A percentile compares a stretch with the other conserved stretches of the same genome.
phyloP scores from a whole-genome alignment of 805 yeast genomes.

The Ogataea pini region DNA sequence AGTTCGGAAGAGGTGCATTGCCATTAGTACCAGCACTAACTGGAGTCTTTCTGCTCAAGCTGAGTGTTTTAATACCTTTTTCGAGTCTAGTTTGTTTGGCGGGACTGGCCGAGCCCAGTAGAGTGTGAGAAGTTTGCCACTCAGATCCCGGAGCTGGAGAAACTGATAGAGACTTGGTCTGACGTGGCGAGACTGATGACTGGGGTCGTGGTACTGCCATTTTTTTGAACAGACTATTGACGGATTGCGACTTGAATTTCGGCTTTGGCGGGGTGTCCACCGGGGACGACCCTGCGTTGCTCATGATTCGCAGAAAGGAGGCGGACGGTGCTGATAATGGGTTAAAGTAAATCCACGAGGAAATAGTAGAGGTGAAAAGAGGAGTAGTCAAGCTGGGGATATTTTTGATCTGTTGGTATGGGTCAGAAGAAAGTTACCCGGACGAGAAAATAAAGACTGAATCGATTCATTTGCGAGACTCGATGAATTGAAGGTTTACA shows the following conservation, averaged over 20 bases:
- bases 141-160: constrained; percentile 1
- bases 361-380: too few species aligned
- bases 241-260: constrained; percentile 33
- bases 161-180: constrained; percentile 5
- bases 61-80: constrained; percentile 16
- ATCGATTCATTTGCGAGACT: too few species aligned
- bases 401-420: too few species aligned
- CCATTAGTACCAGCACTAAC: constrained; percentile 1
- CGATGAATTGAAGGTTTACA: too few species aligned
- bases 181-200: constrained; percentile 5
- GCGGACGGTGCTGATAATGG: too few species aligned
- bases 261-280: constrained; percentile 13
- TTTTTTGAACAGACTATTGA: constrained; percentile 28
- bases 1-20: background rate
- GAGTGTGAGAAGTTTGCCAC: background rate
- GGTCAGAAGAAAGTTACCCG: background rate
- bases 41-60: constrained; percentile 12
- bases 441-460: background rate
- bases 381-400: background rate
- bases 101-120: constrained; percentile 5
- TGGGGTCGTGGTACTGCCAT: constrained; percentile 10
- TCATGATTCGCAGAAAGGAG: constrained; percentile 6
- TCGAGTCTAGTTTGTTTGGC: constrained; percentile 8
- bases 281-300: constrained; percentile 11
- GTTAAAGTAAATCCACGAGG: background rate